Percentiles rank a stretch among this genome's conserved stretches.
These are phyloP conservation scores for Yamagishiella unicocca DNA, from an alignment of 139 green algal genomes.

Conservation along the genomic window DNA sequence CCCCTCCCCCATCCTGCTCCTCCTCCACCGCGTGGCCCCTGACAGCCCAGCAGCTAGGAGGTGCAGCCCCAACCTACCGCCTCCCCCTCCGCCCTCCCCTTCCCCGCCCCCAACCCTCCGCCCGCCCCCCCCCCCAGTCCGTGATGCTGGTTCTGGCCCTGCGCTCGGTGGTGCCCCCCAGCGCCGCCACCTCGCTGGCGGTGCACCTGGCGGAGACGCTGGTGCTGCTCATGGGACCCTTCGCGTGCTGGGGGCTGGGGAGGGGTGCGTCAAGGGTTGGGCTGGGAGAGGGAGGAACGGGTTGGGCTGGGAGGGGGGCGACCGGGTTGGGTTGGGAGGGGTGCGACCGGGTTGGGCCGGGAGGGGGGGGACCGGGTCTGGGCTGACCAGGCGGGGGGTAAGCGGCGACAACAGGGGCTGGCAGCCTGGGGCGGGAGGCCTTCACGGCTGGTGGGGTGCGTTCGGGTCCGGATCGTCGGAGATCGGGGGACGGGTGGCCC, in stretches of 20 bases:
- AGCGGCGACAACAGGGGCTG: too few species aligned
- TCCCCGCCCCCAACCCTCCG: neutral
- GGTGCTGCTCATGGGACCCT: constrained; percentile 43
- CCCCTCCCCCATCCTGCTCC: too few species aligned
- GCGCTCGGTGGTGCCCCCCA: neutral
- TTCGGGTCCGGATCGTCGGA: too few species aligned
- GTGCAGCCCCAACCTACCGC: too few species aligned
- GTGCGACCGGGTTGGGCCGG: neutral
- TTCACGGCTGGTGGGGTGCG: too few species aligned
- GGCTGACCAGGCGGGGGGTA: too few species aligned
- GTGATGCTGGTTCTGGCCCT: constrained; percentile 47
- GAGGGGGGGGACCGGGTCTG: neutral
- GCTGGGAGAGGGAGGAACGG: neutral
- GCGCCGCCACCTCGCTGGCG: constrained; percentile 15
- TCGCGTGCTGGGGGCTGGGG: neutral
- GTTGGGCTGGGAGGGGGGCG: neutral
- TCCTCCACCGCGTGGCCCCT: too few species aligned
- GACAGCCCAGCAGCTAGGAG: too few species aligned
- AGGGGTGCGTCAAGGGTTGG: neutral
- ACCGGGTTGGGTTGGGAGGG: neutral
- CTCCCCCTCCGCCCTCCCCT: neutral
- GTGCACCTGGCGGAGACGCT: constrained; percentile 33
- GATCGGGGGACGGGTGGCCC: too few species aligned
- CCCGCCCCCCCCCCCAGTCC: neutral
- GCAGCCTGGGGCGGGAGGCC: too few species aligned